Conservation (phyloP, 306 rosid genomes). For the Bauhinia variegata region DNA sequence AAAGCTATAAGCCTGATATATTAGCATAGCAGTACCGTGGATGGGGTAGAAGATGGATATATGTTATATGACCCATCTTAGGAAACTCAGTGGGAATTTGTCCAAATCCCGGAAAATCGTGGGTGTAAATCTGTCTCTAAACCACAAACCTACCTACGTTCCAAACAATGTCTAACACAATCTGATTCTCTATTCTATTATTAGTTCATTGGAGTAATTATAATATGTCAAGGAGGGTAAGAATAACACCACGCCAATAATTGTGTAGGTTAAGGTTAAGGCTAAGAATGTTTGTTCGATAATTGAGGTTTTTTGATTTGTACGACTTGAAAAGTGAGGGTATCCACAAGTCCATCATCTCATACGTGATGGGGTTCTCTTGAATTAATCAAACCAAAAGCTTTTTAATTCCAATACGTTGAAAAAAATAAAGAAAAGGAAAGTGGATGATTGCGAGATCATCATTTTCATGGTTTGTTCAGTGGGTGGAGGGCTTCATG, state of each 20-base stretch:
- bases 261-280: background rate
- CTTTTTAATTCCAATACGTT: background rate
- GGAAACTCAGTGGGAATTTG: constrained; percentile 8
- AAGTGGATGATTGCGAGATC: background rate
- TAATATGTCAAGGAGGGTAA: no score
- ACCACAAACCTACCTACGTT: constrained; percentile 18
- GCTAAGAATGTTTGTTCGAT: background rate
- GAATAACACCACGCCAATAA: no score
- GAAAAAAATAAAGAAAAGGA: no score
- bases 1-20: background rate
- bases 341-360: no score
- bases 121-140: constrained; percentile 24
- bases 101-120: constrained; percentile 38
- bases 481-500: constrained; percentile 35
- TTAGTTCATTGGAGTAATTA: no score
- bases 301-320: background rate
- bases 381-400: background rate
- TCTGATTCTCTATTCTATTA: no score
- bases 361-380: constrained; percentile 2
- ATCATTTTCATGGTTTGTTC: constrained; percentile 32
- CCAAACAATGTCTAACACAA: no score
- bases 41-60: no score
- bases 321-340: background rate
- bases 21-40: constrained; percentile 18
- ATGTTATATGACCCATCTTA: constrained; percentile 14